Evolutionary conservation across 2,329 filamentous ascomycete species (phyloP), one percentile per base, ranked within the genome.

Genomic region (Monilinia fructicola): DNA sequence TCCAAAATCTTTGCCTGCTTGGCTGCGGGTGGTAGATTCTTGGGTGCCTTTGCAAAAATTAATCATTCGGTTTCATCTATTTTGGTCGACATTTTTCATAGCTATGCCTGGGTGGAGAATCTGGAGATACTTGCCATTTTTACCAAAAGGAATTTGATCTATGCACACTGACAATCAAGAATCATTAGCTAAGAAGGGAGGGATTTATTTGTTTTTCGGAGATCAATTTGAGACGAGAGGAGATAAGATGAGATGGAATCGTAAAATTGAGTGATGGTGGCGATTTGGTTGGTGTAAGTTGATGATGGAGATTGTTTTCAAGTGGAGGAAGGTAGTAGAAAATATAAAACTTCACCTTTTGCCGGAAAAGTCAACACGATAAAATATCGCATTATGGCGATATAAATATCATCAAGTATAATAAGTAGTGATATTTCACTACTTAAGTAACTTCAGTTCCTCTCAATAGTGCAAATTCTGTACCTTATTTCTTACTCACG

Each of bases 1-100:
- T 81, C 77, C 68, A 88, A 79, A 69, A 88, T 85, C 48, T 83
- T 80, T 38, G 81, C 78, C 71, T 85, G 81, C 76, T 89, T 90
- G 50, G 82, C 82, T 16, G 81, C 79, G 67, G 86, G 84, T 68
- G 85, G 81, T 58, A 83, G 79, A 40, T 79, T 79, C 76, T 87
- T 88, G 38, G 86, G 85, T 52, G 81, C 73, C 75, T 77, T 59
- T 55, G 16, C n/a, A 56, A 31, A 42, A 5, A 6, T 64, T 35
- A 64, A 64, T 64, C 23, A 56, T 50, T 48, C 28, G 10, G 38
- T 48, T 48, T 40, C 40, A 59, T 65, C 35, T 59, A 63, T 54
- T 42, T 54, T 63, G 35, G n/a, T 42, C 28, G 46, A n/a, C n/a
- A 42, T 26, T 26, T 38, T 40, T 38, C 28, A 42, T 26, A 58